Base-by-base conservation (phyloP, 1,284 basidiomycete species). In the Inonotus obliquus region DNA sequence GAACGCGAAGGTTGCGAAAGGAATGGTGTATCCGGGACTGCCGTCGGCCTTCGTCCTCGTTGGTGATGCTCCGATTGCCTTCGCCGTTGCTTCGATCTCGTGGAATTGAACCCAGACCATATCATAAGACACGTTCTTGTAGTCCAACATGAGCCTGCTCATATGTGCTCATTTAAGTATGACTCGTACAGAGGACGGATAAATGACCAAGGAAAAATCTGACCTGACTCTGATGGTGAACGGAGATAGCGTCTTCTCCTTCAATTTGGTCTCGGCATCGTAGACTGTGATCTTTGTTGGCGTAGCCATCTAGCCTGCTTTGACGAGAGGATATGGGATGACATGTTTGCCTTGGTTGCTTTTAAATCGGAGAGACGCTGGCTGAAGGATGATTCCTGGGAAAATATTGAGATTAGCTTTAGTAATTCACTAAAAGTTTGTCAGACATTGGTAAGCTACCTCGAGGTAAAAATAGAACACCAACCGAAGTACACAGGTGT, bases 91-190 rank as follows among this genome's bases (percentile, higher is more conserved):
- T 41, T 70, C 74, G 63, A 80, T 74, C 32, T 80, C 77, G 0
- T 74, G 73, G 49, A 72, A 77, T 53, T 76, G 74, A 9, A 80
- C 57, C 75, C 75, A 79, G 39, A 70, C 72, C 14, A 77, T 80
- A 41, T 69, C 69, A 69, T 76, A 77, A 1, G 74, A 69, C 11
- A 80, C 65, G 1, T 70, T 66, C 64, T 81, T 81, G 68, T 69
- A 76, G 62, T 79, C 78, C 2, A 79, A 68, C 10, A 69, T 64
- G 44, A 71, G 68, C 47, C 76, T 76, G 60, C 11, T 29, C 9
- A n/a, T 23, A 45, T 23, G 35, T 35, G n/a, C n/a, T n/a, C n/a
- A n/a, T 32, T 32, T 4, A 14, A 23, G 27, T 51, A n/a, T 21
- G 14, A 10, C n/a, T 25, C 21, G 9, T 19, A 25, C 7, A n/a